These are phyloP conservation scores for Aureobasidium melanogenum DNA, from an alignment of 2,329 filamentous ascomycete genomes.

Conservation along the genomic window DNA sequence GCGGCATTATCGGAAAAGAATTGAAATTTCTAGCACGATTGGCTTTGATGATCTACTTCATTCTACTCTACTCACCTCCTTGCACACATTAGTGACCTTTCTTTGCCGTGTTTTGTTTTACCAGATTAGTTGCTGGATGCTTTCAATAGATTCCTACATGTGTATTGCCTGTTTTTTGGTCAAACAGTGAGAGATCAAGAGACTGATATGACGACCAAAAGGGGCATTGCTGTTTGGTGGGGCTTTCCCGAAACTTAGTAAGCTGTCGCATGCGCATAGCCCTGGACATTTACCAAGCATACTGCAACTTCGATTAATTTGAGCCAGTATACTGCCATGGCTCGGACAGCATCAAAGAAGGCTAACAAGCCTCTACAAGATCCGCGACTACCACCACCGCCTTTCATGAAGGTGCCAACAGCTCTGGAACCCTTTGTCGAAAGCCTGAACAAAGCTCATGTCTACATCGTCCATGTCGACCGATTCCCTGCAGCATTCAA, in stretches of 20 bases:
- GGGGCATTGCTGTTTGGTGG: neutral
- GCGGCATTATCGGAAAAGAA: conserved; percentile 11
- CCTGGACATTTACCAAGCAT: neutral
- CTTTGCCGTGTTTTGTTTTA: neutral
- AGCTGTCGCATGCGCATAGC: neutral
- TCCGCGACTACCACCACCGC: conserved; percentile 28
- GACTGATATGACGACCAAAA: neutral
- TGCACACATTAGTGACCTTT: neutral
- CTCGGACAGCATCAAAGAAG: conserved; percentile 3
- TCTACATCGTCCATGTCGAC: conserved; percentile 85
- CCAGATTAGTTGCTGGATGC: neutral
- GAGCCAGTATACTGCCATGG: neutral
- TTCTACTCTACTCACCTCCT: neutral
- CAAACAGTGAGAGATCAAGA: neutral
- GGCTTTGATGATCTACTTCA: neutral
- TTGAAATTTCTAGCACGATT: conserved; percentile 7
- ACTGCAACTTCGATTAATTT: neutral
- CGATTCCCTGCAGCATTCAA: conserved; percentile 61
- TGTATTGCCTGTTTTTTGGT: neutral
- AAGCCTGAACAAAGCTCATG: conserved; percentile 55
- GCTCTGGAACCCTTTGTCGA: conserved; percentile 58
- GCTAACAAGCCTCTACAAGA: conserved; percentile 3
- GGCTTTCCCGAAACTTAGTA: neutral
- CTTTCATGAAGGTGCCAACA: conserved; percentile 59
- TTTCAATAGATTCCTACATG: neutral